Evolutionary conservation across 805 yeast species (phyloP), one percentile per base, ranked within the genome.

Genomic region (Candida tibetensis): DNA sequence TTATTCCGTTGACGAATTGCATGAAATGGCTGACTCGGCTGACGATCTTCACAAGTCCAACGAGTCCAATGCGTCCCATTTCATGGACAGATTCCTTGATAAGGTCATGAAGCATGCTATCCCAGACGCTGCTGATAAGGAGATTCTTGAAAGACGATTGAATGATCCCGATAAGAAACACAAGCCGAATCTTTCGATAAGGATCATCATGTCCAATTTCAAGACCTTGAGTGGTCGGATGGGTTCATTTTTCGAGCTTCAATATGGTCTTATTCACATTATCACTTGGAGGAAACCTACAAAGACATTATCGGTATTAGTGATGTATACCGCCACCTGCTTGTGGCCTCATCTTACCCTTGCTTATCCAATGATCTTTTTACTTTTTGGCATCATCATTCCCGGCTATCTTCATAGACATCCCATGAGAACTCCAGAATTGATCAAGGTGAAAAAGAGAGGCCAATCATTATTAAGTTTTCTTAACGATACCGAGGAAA

Each of bases 221-320:
- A 73, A 77, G 44, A 66, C 69, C 27, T 57, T 84, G 47, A 78
- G 82, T 36, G 51, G 70, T 8, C 73, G 77, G 38, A 68, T 81
- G 69, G 77, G 81, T 19, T 62, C 66, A 0, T 51, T 84, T 7
- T 82, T 85, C 48, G 72, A 65, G 29, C 40, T 80, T 2, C 91
- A 85, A 49, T 82, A 81, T 47, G 77, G 79, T 2, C 29, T 82
- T 1, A 66, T 81, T 5, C 75, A 78, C 34, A 53, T 85, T 1
- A 41, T 86, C 17, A 75, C 85, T 4, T 90, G 97, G 97, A 76
- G 79, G 42, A 68, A 72, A 18, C 90, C 95, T 0, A 68, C 85
- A 0, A 73, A 78, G 44, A 89, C 96, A 0, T 46, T 89, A 4
- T 66, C 82, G 0, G 55, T 67, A 16, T 59, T 87, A 37, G 63